Evolutionary conservation across 768 basidiomycete species (phyloP).

Genomic region (Tricholoma sp.): DNA sequence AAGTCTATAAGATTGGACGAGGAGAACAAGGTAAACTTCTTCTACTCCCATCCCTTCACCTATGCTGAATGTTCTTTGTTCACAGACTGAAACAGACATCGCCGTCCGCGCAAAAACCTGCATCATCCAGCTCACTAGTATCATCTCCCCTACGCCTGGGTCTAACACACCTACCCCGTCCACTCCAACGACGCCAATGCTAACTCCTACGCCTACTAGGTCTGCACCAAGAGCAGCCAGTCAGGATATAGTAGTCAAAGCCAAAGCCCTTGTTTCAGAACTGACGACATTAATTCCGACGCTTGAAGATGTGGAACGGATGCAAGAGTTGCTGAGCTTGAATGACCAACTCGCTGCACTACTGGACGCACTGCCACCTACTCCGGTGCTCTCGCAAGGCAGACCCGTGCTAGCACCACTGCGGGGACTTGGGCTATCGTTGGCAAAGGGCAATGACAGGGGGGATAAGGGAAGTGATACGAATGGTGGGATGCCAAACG

Average conservation of each 20-base stretch:
- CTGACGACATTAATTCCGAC: slow-evolving; percentile 50
- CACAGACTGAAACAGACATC: slow-evolving; percentile 43
- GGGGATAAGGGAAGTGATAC: slow-evolving; percentile 1
- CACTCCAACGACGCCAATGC: background rate
- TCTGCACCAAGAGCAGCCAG: no score
- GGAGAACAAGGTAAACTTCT: slow-evolving; percentile 43
- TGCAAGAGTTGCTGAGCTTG: slow-evolving; percentile 65
- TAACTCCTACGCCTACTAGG: slow-evolving; percentile 15
- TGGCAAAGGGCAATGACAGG: slow-evolving; percentile 6
- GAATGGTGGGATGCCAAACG: slow-evolving; percentile 9
- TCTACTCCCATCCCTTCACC: background rate
- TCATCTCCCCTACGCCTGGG: slow-evolving; percentile 13
- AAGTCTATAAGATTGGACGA: slow-evolving; percentile 56
- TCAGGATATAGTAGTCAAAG: slow-evolving; percentile 37
- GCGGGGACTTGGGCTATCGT: slow-evolving; percentile 39
- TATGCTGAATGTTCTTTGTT: slow-evolving; percentile 3
- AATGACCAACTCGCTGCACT: slow-evolving; percentile 67
- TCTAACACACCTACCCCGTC: slow-evolving; percentile 5
- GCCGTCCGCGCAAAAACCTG: slow-evolving; percentile 42
- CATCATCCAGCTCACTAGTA: slow-evolving; percentile 32
- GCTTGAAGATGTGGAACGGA: slow-evolving; percentile 50
- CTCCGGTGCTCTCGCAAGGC: slow-evolving; percentile 4
- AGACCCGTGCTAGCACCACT: slow-evolving; percentile 34
- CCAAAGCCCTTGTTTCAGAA: slow-evolving; percentile 47
- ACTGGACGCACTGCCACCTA: slow-evolving; percentile 43